Base-by-base conservation (phyloP, 805 yeast species). In the Suhomyces tanzawaensis region DNA sequence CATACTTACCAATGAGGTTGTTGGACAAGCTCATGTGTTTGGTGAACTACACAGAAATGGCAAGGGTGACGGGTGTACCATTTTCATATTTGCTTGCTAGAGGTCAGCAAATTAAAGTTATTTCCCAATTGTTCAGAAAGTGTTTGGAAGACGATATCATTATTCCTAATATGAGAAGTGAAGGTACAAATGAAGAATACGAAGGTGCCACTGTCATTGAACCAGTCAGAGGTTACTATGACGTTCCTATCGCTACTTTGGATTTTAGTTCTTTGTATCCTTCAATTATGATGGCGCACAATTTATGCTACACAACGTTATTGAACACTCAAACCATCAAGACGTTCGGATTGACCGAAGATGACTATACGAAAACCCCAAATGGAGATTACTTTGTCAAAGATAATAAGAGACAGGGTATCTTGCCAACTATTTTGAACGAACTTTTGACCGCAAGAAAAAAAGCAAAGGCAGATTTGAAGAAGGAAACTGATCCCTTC, bases 171-270 rank as follows among this genome's bases (percentile, higher is more conserved):
- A 72, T 91, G 79, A 81, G 76, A 50, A 76, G 81, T 42, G 88
- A 81, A 51, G 96, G 95, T 1, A 72, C 82, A 7, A 72, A 78
- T 42, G 98, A 95, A 58, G 98, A 89, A 56, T 93, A 93, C 57
- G 99, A 93, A 62, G 99, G 99, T 69, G 99, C 99, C 4, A 93
- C 99, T 0, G 99, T 93, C 49, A 93, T 93, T 62, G 99, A 95
- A 58, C 99, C 99, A 1, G 72, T 72, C 4, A 79, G 97, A 59
- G 99, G 99, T 1, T 95, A 89, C 61, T 95, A 93, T 54, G 95
- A 88, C 62, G 90, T 85, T 12, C 99, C 99, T 1, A 91, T 93
- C 56, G 96, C 99, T 2, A 93, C 99, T 0, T 74, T 93, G 47
- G 99, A 93, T 81, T 93, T 93, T 78, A 89, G 95, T 49, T 88